Percentiles rank a stretch among this genome's conserved stretches.
phyloP scores from a whole-genome alignment of 2,329 filamentous ascomycete genomes.

The Juglanconis oblonga region DNA sequence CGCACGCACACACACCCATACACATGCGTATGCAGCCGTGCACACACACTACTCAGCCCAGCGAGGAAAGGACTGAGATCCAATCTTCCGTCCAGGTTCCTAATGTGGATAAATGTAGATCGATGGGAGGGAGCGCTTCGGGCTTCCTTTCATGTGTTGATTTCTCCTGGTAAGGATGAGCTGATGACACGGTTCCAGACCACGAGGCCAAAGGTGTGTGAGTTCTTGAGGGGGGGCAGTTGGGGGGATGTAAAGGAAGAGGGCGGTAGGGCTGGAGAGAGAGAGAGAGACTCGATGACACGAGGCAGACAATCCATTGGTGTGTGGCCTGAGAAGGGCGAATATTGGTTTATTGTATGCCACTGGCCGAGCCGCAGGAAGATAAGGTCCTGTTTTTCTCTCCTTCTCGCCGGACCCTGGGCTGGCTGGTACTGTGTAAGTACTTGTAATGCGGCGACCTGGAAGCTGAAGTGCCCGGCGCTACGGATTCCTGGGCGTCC shows the following conservation, averaged over 20 bases:
- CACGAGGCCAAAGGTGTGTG: not conserved
- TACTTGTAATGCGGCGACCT: not conserved
- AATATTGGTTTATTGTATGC: constrained; percentile 17
- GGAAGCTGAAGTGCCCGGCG: constrained; percentile 12
- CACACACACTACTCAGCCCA: constrained; percentile 8
- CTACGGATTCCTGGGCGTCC: constrained; percentile 8
- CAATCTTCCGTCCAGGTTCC: not conserved
- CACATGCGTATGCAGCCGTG: not conserved
- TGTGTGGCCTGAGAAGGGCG: constrained; percentile 15
- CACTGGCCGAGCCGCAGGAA: constrained; percentile 16
- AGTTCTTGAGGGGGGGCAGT: constrained; percentile 1
- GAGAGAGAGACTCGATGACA: too few relatives aligned
- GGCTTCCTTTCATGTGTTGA: not conserved
- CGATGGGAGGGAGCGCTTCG: not conserved
- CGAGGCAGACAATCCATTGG: not conserved
- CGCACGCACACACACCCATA: not conserved
- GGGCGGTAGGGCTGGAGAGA: constrained; percentile 6
- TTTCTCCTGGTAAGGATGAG: not conserved
- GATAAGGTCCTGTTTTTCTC: too few relatives aligned
- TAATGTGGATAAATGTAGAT: not conserved
- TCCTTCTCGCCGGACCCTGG: constrained; percentile 11
- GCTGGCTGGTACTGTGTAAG: constrained; percentile 1
- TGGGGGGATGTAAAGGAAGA: not conserved
- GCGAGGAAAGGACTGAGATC: constrained; percentile 7
- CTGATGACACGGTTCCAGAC: too few relatives aligned